Evolutionary conservation across 177 flowering plant genomes (phyloP).

Genomic region (Vitis hybrid): DNA sequence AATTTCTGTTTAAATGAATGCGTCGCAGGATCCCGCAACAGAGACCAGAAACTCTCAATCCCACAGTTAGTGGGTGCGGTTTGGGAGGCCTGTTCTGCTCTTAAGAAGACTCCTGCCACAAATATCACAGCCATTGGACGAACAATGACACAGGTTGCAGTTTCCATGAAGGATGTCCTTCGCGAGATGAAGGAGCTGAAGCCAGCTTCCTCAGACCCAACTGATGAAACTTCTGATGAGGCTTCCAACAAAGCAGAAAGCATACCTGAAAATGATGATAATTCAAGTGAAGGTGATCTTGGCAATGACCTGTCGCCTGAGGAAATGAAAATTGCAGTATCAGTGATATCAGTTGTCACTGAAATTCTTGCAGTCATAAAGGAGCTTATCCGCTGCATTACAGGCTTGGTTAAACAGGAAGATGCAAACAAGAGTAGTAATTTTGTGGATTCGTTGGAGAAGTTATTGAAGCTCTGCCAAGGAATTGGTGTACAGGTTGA

Average conservation of each 20-base stretch:
- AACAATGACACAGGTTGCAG: constrained; percentile 77
- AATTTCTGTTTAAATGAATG: constrained; percentile 5
- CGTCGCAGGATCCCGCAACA: constrained; percentile 43
- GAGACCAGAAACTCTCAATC: constrained; percentile 38
- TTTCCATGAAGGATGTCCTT: constrained; percentile 86
- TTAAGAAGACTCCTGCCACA: constrained; percentile 74
- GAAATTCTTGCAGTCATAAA: constrained; percentile 52
- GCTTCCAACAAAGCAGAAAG: constrained; percentile 19
- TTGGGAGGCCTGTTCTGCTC: constrained; percentile 83
- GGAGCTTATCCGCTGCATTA: constrained; percentile 77
- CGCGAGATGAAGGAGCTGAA: constrained; percentile 91
- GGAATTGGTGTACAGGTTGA: constrained; percentile 67
- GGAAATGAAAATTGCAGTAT: constrained; percentile 74
- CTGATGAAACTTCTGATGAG: constrained; percentile 27
- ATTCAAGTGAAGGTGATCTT: constrained; percentile 48
- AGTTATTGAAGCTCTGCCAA: constrained; percentile 52
- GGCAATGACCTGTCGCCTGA: constrained; percentile 75
- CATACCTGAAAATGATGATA: constrained; percentile 29
- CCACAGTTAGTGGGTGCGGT: constrained; percentile 73
- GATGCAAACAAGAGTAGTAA: constrained; percentile 18
- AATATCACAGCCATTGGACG: constrained; percentile 83
- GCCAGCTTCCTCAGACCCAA: constrained; percentile 39
- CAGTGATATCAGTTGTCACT: constrained; percentile 49
- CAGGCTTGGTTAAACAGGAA: constrained; percentile 54
- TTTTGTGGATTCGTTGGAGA: constrained; percentile 64